phyloP scores from a whole-genome alignment of 306 rosid genomes.

The Cucurbita pepo region DNA sequence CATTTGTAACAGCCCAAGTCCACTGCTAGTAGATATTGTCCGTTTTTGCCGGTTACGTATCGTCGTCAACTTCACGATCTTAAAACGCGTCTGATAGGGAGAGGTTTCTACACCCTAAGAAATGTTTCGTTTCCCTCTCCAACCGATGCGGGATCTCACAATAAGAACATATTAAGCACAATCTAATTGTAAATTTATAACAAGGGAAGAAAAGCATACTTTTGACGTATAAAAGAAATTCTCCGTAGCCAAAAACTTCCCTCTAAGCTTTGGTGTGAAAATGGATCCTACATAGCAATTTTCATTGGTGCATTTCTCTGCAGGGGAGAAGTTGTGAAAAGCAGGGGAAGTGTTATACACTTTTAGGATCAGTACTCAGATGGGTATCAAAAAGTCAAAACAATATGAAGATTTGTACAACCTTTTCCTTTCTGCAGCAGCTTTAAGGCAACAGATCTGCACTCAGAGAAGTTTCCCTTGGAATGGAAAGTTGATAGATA shows the following conservation, averaged over 20 bases:
- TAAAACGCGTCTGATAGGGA: no score
- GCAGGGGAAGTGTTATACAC: conserved; percentile 5
- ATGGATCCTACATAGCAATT: conserved; percentile 71
- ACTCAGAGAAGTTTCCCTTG: conserved; percentile 71
- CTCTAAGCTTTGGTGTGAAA: conserved; percentile 68
- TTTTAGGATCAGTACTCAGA: conserved; percentile 2
- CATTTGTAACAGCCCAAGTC: no score
- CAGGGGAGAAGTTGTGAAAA: conserved; percentile 6
- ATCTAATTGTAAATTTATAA: neutral
- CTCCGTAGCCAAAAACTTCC: conserved; percentile 91
- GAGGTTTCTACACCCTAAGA: no score
- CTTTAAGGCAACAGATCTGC: conserved; percentile 71
- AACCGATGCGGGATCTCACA: neutral
- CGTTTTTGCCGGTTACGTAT: no score
- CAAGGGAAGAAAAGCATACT: conserved; percentile 26
- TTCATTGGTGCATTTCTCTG: conserved; percentile 55
- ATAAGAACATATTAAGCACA: neutral
- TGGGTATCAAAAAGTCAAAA: neutral
- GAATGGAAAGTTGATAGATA: conserved; percentile 35
- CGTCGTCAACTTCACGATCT: no score
- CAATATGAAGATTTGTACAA: conserved; percentile 4
- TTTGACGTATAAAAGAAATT: conserved; percentile 87
- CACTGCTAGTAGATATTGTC: no score
- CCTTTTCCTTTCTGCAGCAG: conserved; percentile 89
- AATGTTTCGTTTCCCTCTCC: no score